phyloP scores from a whole-genome alignment of 176 grass and related monocot genomes.

The Cocos nucifera region DNA sequence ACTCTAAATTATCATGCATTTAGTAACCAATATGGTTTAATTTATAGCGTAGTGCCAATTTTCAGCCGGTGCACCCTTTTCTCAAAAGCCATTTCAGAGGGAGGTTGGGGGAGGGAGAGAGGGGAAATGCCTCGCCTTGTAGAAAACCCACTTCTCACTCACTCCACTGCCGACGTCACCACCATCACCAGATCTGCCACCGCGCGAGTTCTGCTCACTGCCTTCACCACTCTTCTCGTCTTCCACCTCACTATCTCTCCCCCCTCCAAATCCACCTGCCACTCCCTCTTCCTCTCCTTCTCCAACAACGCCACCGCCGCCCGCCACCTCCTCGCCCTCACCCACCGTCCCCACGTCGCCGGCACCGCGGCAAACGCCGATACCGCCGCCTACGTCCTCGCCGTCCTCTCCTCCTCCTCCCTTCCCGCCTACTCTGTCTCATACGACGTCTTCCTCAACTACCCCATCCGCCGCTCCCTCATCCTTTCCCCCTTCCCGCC shows the following conservation, averaged over 20 bases:
- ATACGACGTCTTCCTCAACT: conserved; percentile 78
- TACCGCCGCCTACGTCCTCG: conserved; percentile 34
- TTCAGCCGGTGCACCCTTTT: no score
- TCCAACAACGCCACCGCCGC: conserved; percentile 72
- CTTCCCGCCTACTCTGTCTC: conserved; percentile 38
- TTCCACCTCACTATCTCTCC: conserved; percentile 16
- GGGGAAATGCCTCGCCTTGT: no score
- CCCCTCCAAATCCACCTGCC: conserved; percentile 36
- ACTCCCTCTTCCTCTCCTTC: conserved; percentile 65
- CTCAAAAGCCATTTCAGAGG: no score
- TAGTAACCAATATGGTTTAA: no score
- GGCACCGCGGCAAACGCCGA: conserved; percentile 40
- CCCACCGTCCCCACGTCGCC: conserved; percentile 58
- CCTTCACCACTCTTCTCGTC: conserved; percentile 10
- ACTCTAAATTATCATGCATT: no score
- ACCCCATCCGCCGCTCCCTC: conserved; percentile 50
- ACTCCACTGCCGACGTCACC: conserved; percentile 7
- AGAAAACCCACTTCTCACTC: conserved; percentile 1
- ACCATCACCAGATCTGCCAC: conserved; percentile 14
- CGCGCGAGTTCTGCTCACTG: conserved; percentile 7
- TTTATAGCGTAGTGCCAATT: no score
- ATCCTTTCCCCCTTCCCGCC: conserved; percentile 29
- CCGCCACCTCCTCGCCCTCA: conserved; percentile 59
- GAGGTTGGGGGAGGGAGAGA: no score
- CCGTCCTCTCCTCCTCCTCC: conserved; percentile 25